A percentile compares a stretch with the other conserved stretches of the same genome.
Evolutionary conservation across 345 rosid genomes (phyloP).

Genomic region (Gossypioides kirkii): DNA sequence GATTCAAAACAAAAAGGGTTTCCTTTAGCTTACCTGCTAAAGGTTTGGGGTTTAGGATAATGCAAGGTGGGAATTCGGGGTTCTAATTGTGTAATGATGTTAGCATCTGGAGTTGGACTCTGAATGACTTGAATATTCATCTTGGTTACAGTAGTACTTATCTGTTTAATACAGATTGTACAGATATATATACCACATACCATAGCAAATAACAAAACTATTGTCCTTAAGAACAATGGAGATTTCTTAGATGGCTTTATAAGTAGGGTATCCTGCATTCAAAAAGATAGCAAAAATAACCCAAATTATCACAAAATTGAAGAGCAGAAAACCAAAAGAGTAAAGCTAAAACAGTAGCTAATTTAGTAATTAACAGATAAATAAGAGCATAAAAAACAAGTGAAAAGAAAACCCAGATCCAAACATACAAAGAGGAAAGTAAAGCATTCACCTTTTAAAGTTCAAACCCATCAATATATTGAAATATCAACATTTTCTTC

Average conservation of each 20-base stretch:
- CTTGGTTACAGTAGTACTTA: slow-evolving; percentile 32
- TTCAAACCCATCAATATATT: background rate
- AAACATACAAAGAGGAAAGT: slow-evolving; percentile 6
- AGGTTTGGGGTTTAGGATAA: slow-evolving; percentile 77
- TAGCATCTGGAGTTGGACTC: slow-evolving; percentile 24
- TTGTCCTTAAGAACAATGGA: slow-evolving; percentile 65
- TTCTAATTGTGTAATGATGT: slow-evolving; percentile 14
- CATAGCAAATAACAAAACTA: slow-evolving; percentile 62
- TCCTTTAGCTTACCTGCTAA: slow-evolving; percentile 49
- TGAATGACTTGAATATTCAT: slow-evolving; percentile 40
- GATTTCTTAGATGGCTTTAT: slow-evolving; percentile 76
- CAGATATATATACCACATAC: slow-evolving; percentile 69
- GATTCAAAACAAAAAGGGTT: background rate
- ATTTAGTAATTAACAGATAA: background rate
- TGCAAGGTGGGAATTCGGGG: slow-evolving; percentile 42
- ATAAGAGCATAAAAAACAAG: background rate
- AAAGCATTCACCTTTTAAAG: background rate
- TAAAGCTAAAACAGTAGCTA: slow-evolving; percentile 3
- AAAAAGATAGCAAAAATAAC: slow-evolving; percentile 9
- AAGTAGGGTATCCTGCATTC: slow-evolving; percentile 51
- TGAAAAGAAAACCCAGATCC: slow-evolving; percentile 12
- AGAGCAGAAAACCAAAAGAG: background rate
- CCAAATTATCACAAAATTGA: background rate
- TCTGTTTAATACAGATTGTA: slow-evolving; percentile 62
- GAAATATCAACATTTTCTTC: background rate